Percentiles rank a stretch among this genome's conserved stretches.
Evolutionary conservation across 768 basidiomycete genomes (phyloP).

Genomic region (Cystofilobasidium capitatum): DNA sequence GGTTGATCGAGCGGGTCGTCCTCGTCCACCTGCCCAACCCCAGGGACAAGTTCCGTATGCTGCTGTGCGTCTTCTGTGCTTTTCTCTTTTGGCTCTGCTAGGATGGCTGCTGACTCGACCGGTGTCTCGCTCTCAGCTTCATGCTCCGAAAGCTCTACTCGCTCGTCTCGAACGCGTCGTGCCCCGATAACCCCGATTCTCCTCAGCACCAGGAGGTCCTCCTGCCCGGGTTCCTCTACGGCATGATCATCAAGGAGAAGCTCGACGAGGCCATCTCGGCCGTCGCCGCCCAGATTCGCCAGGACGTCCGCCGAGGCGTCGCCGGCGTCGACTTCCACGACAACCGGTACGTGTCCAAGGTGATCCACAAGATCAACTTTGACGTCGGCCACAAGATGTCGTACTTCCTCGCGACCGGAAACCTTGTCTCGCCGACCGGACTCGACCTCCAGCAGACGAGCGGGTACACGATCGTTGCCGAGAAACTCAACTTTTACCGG

Average conservation of each 20-base stretch:
- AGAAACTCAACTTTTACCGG: conserved; percentile 96
- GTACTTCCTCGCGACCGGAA: conserved; percentile 96
- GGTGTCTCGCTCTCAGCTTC: conserved; percentile 50
- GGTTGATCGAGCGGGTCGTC: conserved; percentile 72
- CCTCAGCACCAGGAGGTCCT: conserved; percentile 97
- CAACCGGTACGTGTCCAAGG: conserved; percentile 69
- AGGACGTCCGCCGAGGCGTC: conserved; percentile 67
- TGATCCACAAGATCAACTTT: conserved; percentile 67
- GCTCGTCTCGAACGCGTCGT: conserved; percentile 77
- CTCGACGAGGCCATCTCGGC: conserved; percentile 74
- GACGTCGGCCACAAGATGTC: conserved; percentile 82
- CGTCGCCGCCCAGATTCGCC: conserved; percentile 52
- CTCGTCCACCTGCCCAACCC: conserved; percentile 79
- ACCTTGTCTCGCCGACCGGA: conserved; percentile 85
- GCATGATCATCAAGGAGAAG: conserved; percentile 96
- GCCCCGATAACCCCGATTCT: conserved; percentile 94
- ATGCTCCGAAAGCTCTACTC: conserved; percentile 95
- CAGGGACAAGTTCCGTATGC: conserved; percentile 87
- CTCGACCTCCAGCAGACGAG: conserved; percentile 94
- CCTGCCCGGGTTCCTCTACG: conserved; percentile 81
- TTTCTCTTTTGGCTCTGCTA: neutral
- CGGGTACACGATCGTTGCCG: conserved; percentile 97
- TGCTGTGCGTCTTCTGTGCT: conserved; percentile 60
- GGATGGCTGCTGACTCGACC: neutral
- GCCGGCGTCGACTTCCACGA: conserved; percentile 76